Percentiles rank a stretch among this genome's conserved stretches.
Evolutionary conservation across 345 rosid genomes (phyloP).

Genomic region (Citrus hindsii): DNA sequence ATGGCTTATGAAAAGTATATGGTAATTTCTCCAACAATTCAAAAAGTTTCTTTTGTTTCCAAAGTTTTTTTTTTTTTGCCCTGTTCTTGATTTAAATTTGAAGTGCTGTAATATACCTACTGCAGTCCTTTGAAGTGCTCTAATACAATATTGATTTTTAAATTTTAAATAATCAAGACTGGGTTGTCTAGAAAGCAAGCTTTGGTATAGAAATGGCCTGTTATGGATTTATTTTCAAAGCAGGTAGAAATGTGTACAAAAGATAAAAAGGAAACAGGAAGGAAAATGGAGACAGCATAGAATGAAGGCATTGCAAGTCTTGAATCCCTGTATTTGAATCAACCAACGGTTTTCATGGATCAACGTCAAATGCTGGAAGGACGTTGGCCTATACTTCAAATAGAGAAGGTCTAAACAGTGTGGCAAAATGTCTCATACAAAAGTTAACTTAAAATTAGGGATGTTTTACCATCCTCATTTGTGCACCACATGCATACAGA

Average conservation of each 20-base stretch:
- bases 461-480: background rate
- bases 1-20: slow-evolving; percentile 85
- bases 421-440: background rate
- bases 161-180: background rate
- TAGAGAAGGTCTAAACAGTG: background rate
- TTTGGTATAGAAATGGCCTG: background rate
- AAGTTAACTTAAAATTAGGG: background rate
- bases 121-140: background rate
- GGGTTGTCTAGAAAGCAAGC: background rate
- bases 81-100: background rate
- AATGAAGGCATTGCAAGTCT: background rate
- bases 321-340: background rate
- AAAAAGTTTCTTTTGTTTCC: background rate
- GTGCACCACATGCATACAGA: background rate
- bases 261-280: background rate
- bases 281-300: background rate
- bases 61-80: no score
- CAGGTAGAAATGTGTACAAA: background rate
- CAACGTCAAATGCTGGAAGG: background rate
- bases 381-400: background rate
- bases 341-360: background rate
- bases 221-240: background rate
- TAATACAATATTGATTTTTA: background rate
- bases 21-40: slow-evolving; percentile 36
- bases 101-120: background rate